phyloP scores from a whole-genome alignment of 2,329 filamentous ascomycete genomes.

The Penicillium occitanis region DNA sequence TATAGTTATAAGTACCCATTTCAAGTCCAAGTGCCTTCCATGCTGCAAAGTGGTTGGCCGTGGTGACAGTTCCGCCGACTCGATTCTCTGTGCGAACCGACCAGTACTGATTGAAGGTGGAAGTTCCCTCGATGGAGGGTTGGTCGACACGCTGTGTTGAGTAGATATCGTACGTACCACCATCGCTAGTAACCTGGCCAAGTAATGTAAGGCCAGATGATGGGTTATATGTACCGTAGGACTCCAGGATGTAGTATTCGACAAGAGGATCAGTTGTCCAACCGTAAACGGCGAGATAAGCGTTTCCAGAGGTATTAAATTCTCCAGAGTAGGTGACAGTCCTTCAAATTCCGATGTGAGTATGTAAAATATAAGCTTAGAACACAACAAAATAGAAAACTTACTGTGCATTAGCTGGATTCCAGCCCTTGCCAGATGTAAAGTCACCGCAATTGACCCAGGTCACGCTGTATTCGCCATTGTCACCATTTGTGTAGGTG shows the following conservation, averaged over 20 bases:
- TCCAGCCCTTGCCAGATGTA: conserved; percentile 61
- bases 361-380: not conserved
- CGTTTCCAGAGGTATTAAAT: conserved; percentile 35
- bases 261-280: conserved; percentile 42
- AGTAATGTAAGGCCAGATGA: conserved; percentile 28
- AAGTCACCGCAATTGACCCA: conserved; percentile 55
- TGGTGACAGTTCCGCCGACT: conserved; percentile 37
- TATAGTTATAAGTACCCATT: conserved; percentile 40
- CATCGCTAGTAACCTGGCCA: conserved; percentile 41
- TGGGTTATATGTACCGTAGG: conserved; percentile 34
- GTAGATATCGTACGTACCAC: conserved; percentile 41
- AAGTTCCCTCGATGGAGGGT: conserved; percentile 42
- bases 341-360: not conserved
- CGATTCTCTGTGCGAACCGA: conserved; percentile 42
- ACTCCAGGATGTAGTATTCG: conserved; percentile 42
- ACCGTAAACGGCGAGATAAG: conserved; percentile 42
- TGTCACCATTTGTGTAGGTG: conserved; percentile 48
- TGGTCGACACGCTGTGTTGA: conserved; percentile 37
- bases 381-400: conserved; percentile 14
- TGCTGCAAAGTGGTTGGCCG: conserved; percentile 39
- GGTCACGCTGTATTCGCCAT: conserved; percentile 46
- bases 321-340: conserved; percentile 32
- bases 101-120: conserved; percentile 47
- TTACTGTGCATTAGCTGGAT: conserved; percentile 54
- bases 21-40: conserved; percentile 36